Conservation (phyloP, 2,329 filamentous ascomycete species). For the Ophiocordyceps camponoti-saundersi region DNA sequence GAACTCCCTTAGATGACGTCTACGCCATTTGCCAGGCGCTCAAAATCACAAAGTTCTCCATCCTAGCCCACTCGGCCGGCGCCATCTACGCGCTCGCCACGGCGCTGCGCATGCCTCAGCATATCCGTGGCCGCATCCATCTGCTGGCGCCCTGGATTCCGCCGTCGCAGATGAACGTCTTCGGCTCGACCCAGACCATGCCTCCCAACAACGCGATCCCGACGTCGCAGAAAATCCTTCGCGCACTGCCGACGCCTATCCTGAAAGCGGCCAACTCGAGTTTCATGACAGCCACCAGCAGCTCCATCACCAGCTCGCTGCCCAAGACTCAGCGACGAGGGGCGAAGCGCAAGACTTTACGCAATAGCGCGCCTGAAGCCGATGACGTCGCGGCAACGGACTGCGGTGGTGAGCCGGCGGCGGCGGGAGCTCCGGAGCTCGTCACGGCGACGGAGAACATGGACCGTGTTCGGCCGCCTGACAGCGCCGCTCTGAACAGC, state of each 20-base stretch:
- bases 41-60: slow-evolving; percentile 89
- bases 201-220: slow-evolving; percentile 77
- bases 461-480: slow-evolving; percentile 24
- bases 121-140: slow-evolving; percentile 87
- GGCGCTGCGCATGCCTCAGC: slow-evolving; percentile 85
- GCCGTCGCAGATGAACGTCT: slow-evolving; percentile 75
- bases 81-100: slow-evolving; percentile 97
- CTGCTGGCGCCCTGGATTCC: slow-evolving; percentile 94
- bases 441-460: slow-evolving; percentile 26
- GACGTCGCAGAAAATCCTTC: slow-evolving; percentile 77
- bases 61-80: slow-evolving; percentile 88
- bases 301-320: slow-evolving; percentile 63
- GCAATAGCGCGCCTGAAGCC: slow-evolving; percentile 16
- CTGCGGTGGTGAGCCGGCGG: slow-evolving; percentile 4
- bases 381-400: slow-evolving; percentile 11
- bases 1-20: slow-evolving; percentile 47
- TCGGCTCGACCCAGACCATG: slow-evolving; percentile 54
- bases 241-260: slow-evolving; percentile 76
- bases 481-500: slow-evolving; percentile 9
- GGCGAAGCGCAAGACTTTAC: slow-evolving; percentile 38
- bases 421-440: slow-evolving; percentile 6
- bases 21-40: slow-evolving; percentile 84
- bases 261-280: slow-evolving; percentile 89
- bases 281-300: slow-evolving; percentile 85
- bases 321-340: slow-evolving; percentile 44